A percentile compares a stretch with the other conserved stretches of the same genome.
Evolutionary conservation across 352 stramenopile species (phyloP).

Genomic region (Blastocystis sp.): DNA sequence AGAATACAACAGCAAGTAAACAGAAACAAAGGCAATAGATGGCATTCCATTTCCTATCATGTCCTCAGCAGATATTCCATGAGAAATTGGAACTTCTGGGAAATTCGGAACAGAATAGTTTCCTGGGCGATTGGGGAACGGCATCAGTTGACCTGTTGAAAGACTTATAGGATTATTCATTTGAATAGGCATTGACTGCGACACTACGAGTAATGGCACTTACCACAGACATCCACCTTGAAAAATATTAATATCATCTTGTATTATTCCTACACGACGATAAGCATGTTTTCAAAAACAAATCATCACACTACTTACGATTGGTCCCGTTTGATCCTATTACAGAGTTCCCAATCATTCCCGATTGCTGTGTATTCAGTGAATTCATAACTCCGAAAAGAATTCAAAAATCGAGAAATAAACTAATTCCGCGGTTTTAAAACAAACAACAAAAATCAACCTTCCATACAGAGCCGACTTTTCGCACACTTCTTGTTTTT

Average conservation of each 20-base stretch:
- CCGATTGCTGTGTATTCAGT: slow-evolving; percentile 15
- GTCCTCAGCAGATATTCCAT: background rate
- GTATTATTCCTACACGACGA: background rate
- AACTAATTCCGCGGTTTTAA: background rate
- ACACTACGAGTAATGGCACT: background rate
- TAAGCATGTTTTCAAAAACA: background rate
- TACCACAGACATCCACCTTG: background rate
- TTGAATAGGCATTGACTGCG: background rate
- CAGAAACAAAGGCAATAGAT: slow-evolving; percentile 10
- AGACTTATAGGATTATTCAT: background rate
- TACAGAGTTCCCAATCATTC: background rate
- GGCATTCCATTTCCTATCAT: background rate
- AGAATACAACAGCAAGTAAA: background rate
- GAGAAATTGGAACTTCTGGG: background rate
- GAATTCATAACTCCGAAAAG: background rate
- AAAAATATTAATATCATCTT: slow-evolving; percentile 10
- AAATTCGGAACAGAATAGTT: background rate
- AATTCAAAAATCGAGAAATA: background rate
- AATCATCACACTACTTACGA: background rate
- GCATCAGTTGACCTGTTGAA: background rate
- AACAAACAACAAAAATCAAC: slow-evolving; percentile 33
- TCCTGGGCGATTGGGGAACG: background rate
- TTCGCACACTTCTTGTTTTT: slow-evolving; percentile 16
- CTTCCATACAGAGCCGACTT: slow-evolving; percentile 41
- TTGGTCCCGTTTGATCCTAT: background rate